phyloP scores from a whole-genome alignment of 805 yeast species.

The Zygosaccharomyces kombuchaensis region DNA sequence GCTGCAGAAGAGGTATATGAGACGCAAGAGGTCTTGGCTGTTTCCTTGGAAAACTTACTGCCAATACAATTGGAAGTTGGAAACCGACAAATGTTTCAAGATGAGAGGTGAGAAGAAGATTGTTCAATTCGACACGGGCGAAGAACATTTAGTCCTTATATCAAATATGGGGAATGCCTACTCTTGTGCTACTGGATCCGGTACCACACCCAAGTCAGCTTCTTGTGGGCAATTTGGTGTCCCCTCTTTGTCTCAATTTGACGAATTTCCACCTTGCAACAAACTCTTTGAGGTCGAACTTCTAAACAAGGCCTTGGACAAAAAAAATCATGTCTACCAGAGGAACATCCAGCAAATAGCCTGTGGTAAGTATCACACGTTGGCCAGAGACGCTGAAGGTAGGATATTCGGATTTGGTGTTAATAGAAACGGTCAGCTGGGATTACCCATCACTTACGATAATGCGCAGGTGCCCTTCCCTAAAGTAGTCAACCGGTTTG shows the following conservation, averaged over 20 bases:
- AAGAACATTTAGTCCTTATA: constrained; percentile 61
- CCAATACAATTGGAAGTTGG: constrained; percentile 22
- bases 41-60: constrained; percentile 26
- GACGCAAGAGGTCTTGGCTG: constrained; percentile 18
- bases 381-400: constrained; percentile 66
- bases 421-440: constrained; percentile 82
- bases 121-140: constrained; percentile 53
- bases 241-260: constrained; percentile 66
- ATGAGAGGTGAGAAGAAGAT: constrained; percentile 47
- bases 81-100: constrained; percentile 20
- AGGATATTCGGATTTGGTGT: constrained; percentile 82
- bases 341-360: constrained; percentile 58
- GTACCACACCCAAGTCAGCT: constrained; percentile 33
- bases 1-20: constrained; percentile 1
- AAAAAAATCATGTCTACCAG: constrained; percentile 21
- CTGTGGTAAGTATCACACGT: constrained; percentile 67
- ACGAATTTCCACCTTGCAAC: constrained; percentile 46
- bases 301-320: constrained; percentile 23
- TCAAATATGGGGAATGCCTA: constrained; percentile 58
- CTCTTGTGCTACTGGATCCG: constrained; percentile 54
- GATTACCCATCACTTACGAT: constrained; percentile 58
- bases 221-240: constrained; percentile 81
- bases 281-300: constrained; percentile 43
- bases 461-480: constrained; percentile 73
- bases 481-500: constrained; percentile 40